Percentiles rank a stretch among this genome's conserved stretches.
Conservation (phyloP, 2,329 filamentous ascomycete species). For the Colletotrichum costaricense region DNA sequence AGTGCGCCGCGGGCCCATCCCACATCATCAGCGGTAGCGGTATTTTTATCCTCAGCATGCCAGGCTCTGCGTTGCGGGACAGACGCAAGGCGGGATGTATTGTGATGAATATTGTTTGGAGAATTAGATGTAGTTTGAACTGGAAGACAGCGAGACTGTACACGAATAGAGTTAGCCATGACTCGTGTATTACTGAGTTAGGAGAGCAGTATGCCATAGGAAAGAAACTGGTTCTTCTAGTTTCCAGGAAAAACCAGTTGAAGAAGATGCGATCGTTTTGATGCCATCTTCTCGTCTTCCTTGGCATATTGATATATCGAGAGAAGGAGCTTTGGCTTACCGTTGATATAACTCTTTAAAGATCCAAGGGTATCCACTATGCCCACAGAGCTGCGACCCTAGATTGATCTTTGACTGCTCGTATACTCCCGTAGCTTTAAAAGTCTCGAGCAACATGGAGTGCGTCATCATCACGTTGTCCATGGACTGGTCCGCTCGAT, state of each 20-base stretch:
- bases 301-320: not conserved
- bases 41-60: conserved; percentile 9
- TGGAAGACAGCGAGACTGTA: conserved; percentile 28
- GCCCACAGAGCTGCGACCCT: not conserved
- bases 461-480: conserved; percentile 29
- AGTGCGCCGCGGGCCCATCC: conserved; percentile 16
- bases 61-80: conserved; percentile 20
- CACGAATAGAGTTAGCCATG: not conserved
- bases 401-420: conserved; percentile 17
- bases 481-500: conserved; percentile 19
- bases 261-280: not conserved
- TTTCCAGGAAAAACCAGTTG: no score
- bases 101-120: conserved; percentile 28
- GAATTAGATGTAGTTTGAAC: conserved; percentile 26
- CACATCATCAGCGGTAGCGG: conserved; percentile 19
- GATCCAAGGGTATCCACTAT: conserved; percentile 5
- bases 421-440: conserved; percentile 17
- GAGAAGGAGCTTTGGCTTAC: not conserved
- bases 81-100: conserved; percentile 19
- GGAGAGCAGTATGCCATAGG: not conserved
- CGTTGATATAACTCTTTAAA: conserved; percentile 24
- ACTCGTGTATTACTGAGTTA: not conserved
- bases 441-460: conserved; percentile 21
- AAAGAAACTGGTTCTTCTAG: no score
- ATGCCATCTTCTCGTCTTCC: not conserved